Conservation (phyloP, 345 rosid genomes). For the Carallia pectinifolia region DNA sequence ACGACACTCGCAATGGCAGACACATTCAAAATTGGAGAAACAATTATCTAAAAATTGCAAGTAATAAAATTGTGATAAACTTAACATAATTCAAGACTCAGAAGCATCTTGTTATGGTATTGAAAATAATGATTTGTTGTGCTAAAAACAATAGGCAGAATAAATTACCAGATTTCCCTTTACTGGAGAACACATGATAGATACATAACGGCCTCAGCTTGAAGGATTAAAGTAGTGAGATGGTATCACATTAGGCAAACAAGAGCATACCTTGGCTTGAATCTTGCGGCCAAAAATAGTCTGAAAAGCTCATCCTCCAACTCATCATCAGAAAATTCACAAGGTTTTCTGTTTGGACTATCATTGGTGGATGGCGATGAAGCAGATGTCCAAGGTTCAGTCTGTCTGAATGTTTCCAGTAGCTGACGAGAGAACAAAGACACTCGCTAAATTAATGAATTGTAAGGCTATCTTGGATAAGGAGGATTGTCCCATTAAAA, state of each 20-base stretch:
- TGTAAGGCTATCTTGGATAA: neutral
- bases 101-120: neutral
- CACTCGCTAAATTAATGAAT: constrained; percentile 7
- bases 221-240: too few relatives aligned
- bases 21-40: too few relatives aligned
- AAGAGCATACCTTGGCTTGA: constrained; percentile 52
- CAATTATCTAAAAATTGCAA: too few relatives aligned
- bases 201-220: too few relatives aligned
- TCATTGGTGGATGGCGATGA: constrained; percentile 21
- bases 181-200: too few relatives aligned
- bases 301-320: constrained; percentile 60
- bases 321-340: constrained; percentile 40
- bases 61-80: too few relatives aligned
- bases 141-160: neutral
- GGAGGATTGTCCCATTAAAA: neutral
- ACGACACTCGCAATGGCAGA: too few relatives aligned
- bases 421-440: constrained; percentile 44
- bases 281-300: constrained; percentile 51
- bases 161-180: too few relatives aligned
- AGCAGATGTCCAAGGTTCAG: constrained; percentile 53
- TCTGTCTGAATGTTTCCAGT: constrained; percentile 47
- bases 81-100: neutral
- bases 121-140: neutral
- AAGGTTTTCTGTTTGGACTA: constrained; percentile 28
- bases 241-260: constrained; percentile 2